These are phyloP conservation scores for Kluyveromyces marxianus DNA, from an alignment of 1,139 yeast genomes.

Conservation along the genomic window DNA sequence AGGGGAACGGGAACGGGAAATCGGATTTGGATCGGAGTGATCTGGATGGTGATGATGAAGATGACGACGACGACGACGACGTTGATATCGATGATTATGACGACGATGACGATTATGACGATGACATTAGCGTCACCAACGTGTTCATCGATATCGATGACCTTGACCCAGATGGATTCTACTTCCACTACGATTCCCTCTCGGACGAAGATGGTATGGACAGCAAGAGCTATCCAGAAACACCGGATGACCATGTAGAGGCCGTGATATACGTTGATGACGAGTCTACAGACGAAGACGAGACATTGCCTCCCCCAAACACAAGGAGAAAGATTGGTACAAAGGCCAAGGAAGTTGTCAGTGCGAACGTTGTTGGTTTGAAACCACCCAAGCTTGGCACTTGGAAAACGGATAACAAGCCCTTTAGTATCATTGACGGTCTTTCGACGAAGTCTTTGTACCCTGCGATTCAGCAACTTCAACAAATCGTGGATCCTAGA, in stretches of 20 bases:
- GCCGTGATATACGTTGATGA: slow-evolving; percentile 38
- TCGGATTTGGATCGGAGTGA: too few relatives aligned
- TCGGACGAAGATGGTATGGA: slow-evolving; percentile 21
- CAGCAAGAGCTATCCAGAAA: slow-evolving; percentile 9
- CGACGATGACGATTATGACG: slow-evolving; percentile 21
- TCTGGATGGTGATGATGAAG: slow-evolving; percentile 10
- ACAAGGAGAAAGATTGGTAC: slow-evolving; percentile 52
- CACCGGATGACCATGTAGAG: slow-evolving; percentile 20
- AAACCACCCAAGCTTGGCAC: slow-evolving; percentile 90
- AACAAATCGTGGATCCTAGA: slow-evolving; percentile 19
- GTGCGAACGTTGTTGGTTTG: slow-evolving; percentile 75
- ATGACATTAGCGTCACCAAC: slow-evolving; percentile 27
- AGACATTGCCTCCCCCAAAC: slow-evolving; percentile 60
- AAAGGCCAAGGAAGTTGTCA: slow-evolving; percentile 76
- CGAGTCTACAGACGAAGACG: slow-evolving; percentile 90
- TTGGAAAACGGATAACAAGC: slow-evolving; percentile 81
- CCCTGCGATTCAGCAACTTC: slow-evolving; percentile 32
- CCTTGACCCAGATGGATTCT: slow-evolving; percentile 33
- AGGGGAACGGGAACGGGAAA: too few relatives aligned
- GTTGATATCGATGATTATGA: slow-evolving; percentile 15
- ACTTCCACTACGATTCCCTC: slow-evolving; percentile 29
- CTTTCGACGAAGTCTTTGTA: slow-evolving; percentile 72
- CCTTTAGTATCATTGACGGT: slow-evolving; percentile 93
- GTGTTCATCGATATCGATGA: slow-evolving; percentile 33
- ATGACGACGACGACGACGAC: background rate